Percentiles rank a stretch among this genome's conserved stretches.
These are phyloP conservation scores for Ophiostoma piceae DNA, from an alignment of 2,329 filamentous ascomycete genomes.

Conservation along the genomic window DNA sequence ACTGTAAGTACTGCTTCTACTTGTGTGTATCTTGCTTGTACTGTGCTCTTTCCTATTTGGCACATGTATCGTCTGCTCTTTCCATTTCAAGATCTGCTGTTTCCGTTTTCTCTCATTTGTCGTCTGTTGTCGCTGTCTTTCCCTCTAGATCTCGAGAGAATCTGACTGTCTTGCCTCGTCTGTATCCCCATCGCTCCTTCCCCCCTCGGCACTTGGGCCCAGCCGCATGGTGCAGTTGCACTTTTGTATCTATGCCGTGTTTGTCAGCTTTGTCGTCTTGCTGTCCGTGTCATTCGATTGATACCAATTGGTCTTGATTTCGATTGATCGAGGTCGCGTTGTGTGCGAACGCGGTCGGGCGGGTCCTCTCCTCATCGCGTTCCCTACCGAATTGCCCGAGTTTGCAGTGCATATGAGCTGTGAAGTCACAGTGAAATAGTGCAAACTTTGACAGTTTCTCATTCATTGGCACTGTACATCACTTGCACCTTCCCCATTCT, in stretches of 20 bases:
- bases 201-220: background rate
- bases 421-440: conserved; percentile 7
- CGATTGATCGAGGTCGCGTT: conserved; percentile 1
- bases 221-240: conserved; percentile 5
- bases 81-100: background rate
- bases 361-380: conserved; percentile 8
- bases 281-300: background rate
- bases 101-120: background rate
- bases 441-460: background rate
- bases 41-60: background rate
- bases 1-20: background rate
- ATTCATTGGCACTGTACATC: background rate
- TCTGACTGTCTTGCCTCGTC: conserved; percentile 1
- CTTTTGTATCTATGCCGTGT: background rate
- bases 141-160: background rate
- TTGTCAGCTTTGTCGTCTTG: background rate
- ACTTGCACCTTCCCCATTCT: background rate
- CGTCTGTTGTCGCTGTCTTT: background rate
- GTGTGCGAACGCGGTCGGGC: conserved; percentile 7
- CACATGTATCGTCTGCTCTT: background rate
- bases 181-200: background rate
- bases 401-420: background rate
- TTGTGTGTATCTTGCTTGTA: background rate
- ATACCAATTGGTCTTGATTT: background rate
- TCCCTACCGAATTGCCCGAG: background rate